These are phyloP conservation scores for Lactarius vividus DNA, from an alignment of 768 basidiomycete species.

Conservation along the genomic window DNA sequence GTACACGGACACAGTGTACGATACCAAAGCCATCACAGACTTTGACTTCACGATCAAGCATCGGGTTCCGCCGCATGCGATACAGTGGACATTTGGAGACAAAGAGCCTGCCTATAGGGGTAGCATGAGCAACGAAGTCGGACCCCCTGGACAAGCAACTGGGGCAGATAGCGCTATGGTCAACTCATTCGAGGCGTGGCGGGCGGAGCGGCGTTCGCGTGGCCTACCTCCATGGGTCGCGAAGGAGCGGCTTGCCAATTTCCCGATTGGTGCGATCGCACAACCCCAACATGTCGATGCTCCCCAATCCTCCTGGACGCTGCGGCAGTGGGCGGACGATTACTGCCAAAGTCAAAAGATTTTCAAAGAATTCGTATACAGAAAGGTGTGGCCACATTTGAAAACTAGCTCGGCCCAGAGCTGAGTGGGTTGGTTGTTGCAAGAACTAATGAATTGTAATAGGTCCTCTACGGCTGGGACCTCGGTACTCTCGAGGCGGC, in stretches of 20 bases:
- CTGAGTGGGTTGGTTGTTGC: neutral
- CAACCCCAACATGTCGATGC: constrained; percentile 20
- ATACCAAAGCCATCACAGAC: constrained; percentile 59
- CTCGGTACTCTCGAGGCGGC: constrained; percentile 42
- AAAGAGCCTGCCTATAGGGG: constrained; percentile 64
- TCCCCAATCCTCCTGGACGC: constrained; percentile 29
- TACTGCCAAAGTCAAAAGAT: constrained; percentile 69
- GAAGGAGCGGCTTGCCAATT: neutral
- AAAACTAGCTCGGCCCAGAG: no score
- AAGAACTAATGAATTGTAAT: constrained; percentile 21
- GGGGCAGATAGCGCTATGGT: constrained; percentile 44
- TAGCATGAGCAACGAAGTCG: constrained; percentile 56
- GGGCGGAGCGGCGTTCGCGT: constrained; percentile 39
- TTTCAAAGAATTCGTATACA: constrained; percentile 76
- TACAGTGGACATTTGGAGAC: constrained; percentile 64
- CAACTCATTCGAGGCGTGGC: constrained; percentile 46
- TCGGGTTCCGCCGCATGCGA: constrained; percentile 39
- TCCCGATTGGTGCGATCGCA: neutral
- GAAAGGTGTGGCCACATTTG: constrained; percentile 46
- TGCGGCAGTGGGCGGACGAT: constrained; percentile 70
- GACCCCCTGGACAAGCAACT: constrained; percentile 37
- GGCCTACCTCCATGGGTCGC: constrained; percentile 54
- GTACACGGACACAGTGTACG: constrained; percentile 43
- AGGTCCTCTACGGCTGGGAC: constrained; percentile 63
- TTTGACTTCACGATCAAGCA: constrained; percentile 67